Evolutionary conservation across 2,329 filamentous ascomycete genomes (phyloP).

Genomic region (Colletotrichum tabaci): DNA sequence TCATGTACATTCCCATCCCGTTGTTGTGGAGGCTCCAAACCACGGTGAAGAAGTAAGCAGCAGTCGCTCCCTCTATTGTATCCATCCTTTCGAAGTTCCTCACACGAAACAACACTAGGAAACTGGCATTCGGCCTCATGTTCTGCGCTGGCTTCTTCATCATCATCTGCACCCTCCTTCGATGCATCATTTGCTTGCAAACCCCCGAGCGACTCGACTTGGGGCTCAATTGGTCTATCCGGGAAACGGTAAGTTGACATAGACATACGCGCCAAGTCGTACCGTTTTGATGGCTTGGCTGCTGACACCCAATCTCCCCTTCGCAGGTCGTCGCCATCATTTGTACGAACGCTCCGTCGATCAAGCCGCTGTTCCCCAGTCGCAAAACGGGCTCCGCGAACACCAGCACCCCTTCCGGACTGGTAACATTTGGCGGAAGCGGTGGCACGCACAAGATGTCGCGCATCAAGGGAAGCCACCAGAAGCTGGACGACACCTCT

Average conservation of each 20-base stretch:
- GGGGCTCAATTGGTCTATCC: slow-evolving; percentile 41
- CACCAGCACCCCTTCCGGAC: slow-evolving; percentile 21
- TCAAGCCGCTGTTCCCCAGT: slow-evolving; percentile 33
- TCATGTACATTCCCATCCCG: slow-evolving; percentile 38
- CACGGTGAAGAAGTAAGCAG: slow-evolving; percentile 22
- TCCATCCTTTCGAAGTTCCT: not conserved
- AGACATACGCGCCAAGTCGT: no score
- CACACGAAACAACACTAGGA: not conserved
- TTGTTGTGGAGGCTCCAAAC: slow-evolving; percentile 36
- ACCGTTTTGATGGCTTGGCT: no score
- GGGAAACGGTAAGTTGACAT: slow-evolving; percentile 29
- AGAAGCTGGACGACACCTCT: slow-evolving; percentile 24
- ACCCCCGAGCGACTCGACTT: slow-evolving; percentile 35
- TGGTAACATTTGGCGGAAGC: slow-evolving; percentile 34
- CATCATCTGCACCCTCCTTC: slow-evolving; percentile 40
- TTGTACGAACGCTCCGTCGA: slow-evolving; percentile 37
- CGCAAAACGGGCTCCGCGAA: slow-evolving; percentile 26
- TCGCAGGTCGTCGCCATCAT: slow-evolving; percentile 29
- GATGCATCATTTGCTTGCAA: slow-evolving; percentile 36
- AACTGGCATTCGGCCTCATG: slow-evolving; percentile 40
- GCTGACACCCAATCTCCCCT: not conserved
- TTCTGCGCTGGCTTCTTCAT: slow-evolving; percentile 44
- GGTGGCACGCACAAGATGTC: slow-evolving; percentile 23
- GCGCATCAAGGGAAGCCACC: slow-evolving; percentile 16
- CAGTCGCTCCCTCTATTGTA: not conserved